Base-by-base conservation (phyloP, 2,329 filamentous ascomycete species). In the Monilinia polystroma region DNA sequence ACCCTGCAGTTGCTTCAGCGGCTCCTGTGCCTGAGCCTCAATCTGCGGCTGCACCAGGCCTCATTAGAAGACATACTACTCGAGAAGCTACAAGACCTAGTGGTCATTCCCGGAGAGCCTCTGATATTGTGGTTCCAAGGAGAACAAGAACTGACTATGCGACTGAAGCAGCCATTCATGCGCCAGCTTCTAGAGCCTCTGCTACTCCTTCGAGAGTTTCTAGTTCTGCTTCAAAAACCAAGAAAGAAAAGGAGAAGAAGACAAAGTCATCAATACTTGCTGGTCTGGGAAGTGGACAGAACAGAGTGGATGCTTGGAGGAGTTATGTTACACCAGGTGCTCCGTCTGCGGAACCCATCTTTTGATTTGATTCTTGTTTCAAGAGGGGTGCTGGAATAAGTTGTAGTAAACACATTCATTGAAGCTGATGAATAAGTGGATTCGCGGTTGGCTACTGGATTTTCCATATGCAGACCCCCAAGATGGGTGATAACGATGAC, bases 251-350 rank as follows among this genome's bases (percentile, higher is more conserved):
- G n/a, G 58, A 62, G 20, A 51, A 49, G 45, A 49, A 62, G 16
- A 62, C 65, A 2, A 49, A 41, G 60, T 60, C 56, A 16, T 56
- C 35, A 23, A 66, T 74, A 52, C 68, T 76, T 32, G 75, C 75
- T 54, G 75, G 75, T 2, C 70, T 76, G 18, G 69, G 70, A 1
- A 66, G 70, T 49, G 71, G 69, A 2, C 70, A 68, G 11, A 73
- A 74, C 47, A 69, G 75, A 51, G 75, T 77, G 11, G 67, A 70
- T 67, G 71, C 74, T 8, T 77, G 75, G 75, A 71, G 74, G 67
- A 69, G 68, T 45, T 70, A 75, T 67, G 73, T 77, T 62, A 67
- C 72, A 29, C 69, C 72, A 16, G 73, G 73, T 7, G 70, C 72
- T n/a, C 65, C 63, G 51, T 72, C 74, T 38, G 74, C 72, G 38